These are phyloP conservation scores for Drosera spatulata DNA, from an alignment of 179 eudicot genomes.

Conservation along the genomic window DNA sequence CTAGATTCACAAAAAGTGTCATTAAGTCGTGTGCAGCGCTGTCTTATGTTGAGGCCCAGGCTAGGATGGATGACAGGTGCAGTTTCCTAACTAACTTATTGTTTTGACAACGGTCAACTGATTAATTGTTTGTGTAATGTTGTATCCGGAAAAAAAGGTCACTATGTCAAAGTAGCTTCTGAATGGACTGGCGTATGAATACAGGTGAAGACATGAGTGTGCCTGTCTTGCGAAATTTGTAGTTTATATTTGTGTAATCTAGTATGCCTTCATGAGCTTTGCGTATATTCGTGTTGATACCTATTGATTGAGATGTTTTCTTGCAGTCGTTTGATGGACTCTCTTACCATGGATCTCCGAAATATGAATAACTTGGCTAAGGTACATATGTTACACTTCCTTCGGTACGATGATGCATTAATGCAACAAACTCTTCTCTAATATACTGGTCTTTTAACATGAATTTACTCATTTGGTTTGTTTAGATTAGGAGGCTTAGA, in stretches of 20 bases:
- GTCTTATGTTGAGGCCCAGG: slow-evolving; percentile 98
- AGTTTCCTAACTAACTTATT: no score
- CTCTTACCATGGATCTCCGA: slow-evolving; percentile 74
- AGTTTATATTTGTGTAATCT: no score
- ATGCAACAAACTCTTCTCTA: neutral
- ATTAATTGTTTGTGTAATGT: no score
- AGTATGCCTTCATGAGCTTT: no score
- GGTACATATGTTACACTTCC: slow-evolving; percentile 31
- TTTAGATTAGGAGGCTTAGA: slow-evolving; percentile 87
- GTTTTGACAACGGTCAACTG: no score
- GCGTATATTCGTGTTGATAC: slow-evolving; percentile 1
- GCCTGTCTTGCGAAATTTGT: no score
- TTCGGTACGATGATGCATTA: neutral
- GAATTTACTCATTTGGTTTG: neutral
- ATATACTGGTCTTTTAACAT: neutral
- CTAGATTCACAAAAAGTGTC: slow-evolving; percentile 80
- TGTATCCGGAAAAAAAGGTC: no score
- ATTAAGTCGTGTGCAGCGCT: slow-evolving; percentile 95
- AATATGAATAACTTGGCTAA: slow-evolving; percentile 89
- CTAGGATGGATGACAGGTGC: slow-evolving; percentile 99
- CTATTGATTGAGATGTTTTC: slow-evolving; percentile 1
- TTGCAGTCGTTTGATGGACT: slow-evolving; percentile 84
- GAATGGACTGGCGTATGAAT: no score
- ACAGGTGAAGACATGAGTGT: no score
- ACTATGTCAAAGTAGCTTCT: no score